Evolutionary conservation across 345 rosid species (phyloP), one percentile per base, ranked within the genome.

Genomic region (Citrus inodora): DNA sequence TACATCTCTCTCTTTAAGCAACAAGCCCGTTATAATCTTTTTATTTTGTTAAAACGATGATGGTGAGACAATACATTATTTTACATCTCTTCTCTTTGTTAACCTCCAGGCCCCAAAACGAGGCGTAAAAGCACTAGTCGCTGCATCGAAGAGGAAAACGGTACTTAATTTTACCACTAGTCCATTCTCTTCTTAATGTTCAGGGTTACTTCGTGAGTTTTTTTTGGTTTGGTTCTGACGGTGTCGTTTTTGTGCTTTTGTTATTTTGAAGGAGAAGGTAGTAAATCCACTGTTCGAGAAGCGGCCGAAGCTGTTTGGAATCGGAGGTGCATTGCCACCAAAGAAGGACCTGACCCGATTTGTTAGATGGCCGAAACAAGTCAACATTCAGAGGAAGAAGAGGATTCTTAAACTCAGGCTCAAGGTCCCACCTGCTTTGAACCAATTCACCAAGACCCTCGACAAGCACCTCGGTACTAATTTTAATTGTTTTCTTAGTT

Each of bases 381-480:
- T 92, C 80, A 87, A 89, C 11, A 91, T 91, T 71, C 97, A 93
- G 74, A 91, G 97, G 87, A 89, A 92, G 82, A 93, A 86, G 81
- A 90, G 97, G 82, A 89, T 94, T 66, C 86, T 94, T 38, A 92
- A 83, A 86, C 94, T 88, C 81, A 86, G 98, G 70, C 82, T 94
- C 85, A 94, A 94, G 93, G 97, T 94, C 55, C 97, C 98, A 3
- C 97, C 97, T 1, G 89, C 97, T 28, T 80, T 93, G 68, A 93
- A 92, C 78, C 98, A 93, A 82, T 94, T 93, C 84, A 94, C 97
- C 69, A 94, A 94, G 87, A 88, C 98, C 25, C 92, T 93, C 16
- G 98, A 94, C 88, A 94, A 93, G 87, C 92, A 92, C 65, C 89
- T 90, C 4, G 98, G 98, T 92, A 79, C 60, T 78, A 8, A 48